These are phyloP conservation scores for Populus tremula DNA, from an alignment of 345 rosid genomes.

Conservation along the genomic window DNA sequence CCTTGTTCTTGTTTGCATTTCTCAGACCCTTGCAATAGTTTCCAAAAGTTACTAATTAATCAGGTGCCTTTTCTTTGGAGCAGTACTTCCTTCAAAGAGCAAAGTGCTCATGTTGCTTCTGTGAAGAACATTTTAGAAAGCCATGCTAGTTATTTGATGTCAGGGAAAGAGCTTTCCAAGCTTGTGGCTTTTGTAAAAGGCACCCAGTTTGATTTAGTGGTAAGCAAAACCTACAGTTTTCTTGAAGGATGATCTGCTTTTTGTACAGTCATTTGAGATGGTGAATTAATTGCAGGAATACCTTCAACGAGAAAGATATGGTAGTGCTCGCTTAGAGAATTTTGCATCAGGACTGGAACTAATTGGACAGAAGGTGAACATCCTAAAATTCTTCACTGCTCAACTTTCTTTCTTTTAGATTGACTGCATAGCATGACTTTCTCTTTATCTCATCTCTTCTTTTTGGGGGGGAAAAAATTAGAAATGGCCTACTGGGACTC, in stretches of 20 bases:
- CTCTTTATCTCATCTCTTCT: not conserved
- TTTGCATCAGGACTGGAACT: conserved; percentile 90
- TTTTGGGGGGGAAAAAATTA: too few species aligned
- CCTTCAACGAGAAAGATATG: conserved; percentile 88
- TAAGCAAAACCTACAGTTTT: conserved; percentile 31
- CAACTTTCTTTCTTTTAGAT: not conserved
- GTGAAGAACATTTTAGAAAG: conserved; percentile 87
- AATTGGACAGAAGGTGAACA: conserved; percentile 69
- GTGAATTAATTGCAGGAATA: conserved; percentile 60
- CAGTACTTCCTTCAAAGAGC: conserved; percentile 79
- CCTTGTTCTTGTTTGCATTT: conserved; percentile 1
- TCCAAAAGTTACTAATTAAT: conserved; percentile 3
- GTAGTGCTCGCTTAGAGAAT: conserved; percentile 83
- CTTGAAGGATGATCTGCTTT: conserved; percentile 9
- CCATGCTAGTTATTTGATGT: conserved; percentile 97
- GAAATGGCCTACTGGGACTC: not conserved
- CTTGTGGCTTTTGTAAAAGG: conserved; percentile 99
- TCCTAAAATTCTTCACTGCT: not conserved
- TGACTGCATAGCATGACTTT: not conserved
- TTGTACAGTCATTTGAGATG: conserved; percentile 3
- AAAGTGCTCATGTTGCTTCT: conserved; percentile 82
- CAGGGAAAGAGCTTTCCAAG: conserved; percentile 94
- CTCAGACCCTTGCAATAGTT: conserved; percentile 5
- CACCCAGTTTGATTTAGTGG: conserved; percentile 98
- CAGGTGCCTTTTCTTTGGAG: conserved; percentile 17